phyloP scores from a whole-genome alignment of 257 asterid species.

The Mitragyna speciosa region DNA sequence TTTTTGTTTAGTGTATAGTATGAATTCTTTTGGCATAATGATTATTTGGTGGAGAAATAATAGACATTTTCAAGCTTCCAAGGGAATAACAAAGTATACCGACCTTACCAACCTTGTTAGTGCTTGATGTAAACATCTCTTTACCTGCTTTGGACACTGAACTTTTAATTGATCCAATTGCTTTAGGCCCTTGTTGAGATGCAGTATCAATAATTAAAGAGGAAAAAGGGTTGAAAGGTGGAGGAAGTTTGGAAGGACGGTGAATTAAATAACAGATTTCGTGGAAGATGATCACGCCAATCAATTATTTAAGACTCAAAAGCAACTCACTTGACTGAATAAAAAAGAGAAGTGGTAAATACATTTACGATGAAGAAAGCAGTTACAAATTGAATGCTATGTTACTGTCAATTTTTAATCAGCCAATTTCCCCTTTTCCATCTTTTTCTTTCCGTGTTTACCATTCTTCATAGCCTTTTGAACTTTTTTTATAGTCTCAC shows the following conservation, averaged over 20 bases:
- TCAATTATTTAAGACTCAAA: not conserved
- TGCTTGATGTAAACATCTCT: not conserved
- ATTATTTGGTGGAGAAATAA: not conserved
- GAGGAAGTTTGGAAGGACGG: not conserved
- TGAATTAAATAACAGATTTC: not conserved
- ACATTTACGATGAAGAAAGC: too few relatives aligned
- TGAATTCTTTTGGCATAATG: too few relatives aligned
- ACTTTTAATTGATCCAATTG: not conserved
- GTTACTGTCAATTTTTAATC: too few relatives aligned
- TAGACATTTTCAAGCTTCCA: not conserved
- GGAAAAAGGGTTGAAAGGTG: not conserved
- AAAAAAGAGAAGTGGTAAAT: not conserved
- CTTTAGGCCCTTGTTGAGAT: not conserved
- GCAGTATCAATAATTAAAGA: too few relatives aligned
- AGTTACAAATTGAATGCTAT: too few relatives aligned
- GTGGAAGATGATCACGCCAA: constrained; percentile 1
- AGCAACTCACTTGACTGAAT: not conserved
- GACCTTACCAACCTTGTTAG: not conserved
- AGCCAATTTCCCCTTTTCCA: too few relatives aligned
- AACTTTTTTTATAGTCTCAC: too few relatives aligned
- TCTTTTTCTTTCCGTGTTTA: too few relatives aligned
- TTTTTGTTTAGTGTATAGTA: too few relatives aligned
- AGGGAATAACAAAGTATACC: too few relatives aligned
- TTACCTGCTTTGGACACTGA: not conserved
- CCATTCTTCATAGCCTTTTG: too few relatives aligned